These are phyloP conservation scores for Trypethelium eluteriae DNA, from an alignment of 495 filamentous ascomycete species.

Conservation along the genomic window DNA sequence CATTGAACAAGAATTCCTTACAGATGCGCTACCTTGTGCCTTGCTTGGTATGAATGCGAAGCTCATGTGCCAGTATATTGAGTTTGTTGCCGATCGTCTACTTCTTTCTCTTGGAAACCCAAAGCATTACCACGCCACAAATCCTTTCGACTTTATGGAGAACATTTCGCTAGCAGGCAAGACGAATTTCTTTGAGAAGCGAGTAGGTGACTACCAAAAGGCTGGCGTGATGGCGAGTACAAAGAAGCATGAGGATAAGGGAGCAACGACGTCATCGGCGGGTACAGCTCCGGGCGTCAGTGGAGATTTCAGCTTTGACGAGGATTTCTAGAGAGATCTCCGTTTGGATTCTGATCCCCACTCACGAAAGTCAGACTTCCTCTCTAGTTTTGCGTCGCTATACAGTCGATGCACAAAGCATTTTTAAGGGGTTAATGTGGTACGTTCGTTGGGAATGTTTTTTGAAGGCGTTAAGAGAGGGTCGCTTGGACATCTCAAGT, in stretches of 20 bases:
- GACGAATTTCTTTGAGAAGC: constrained; percentile 99
- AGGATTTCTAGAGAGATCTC: constrained; percentile 74
- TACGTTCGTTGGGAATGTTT: neutral
- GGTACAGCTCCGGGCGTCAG: constrained; percentile 52
- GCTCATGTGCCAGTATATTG: constrained; percentile 99
- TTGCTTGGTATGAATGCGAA: constrained; percentile 95
- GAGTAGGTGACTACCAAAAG: constrained; percentile 98
- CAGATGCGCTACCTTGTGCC: constrained; percentile 82
- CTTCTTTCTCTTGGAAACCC: constrained; percentile 84
- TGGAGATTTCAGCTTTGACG: constrained; percentile 85
- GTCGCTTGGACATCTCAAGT: neutral
- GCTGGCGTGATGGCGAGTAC: constrained; percentile 95
- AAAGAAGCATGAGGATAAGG: constrained; percentile 59
- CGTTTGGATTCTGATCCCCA: neutral
- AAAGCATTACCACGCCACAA: constrained; percentile 84
- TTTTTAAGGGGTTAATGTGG: constrained; percentile 8
- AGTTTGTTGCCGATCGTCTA: constrained; percentile 96
- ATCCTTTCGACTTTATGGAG: constrained; percentile 99
- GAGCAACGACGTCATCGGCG: constrained; percentile 37
- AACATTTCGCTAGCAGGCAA: constrained; percentile 96
- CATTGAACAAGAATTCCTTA: constrained; percentile 97
- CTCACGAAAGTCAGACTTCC: neutral
- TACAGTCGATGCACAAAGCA: neutral
- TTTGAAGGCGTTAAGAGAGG: neutral
- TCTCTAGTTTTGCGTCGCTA: neutral